Evolutionary conservation across 495 filamentous ascomycete genomes (phyloP).

Genomic region (Aspergillus nidulans): DNA sequence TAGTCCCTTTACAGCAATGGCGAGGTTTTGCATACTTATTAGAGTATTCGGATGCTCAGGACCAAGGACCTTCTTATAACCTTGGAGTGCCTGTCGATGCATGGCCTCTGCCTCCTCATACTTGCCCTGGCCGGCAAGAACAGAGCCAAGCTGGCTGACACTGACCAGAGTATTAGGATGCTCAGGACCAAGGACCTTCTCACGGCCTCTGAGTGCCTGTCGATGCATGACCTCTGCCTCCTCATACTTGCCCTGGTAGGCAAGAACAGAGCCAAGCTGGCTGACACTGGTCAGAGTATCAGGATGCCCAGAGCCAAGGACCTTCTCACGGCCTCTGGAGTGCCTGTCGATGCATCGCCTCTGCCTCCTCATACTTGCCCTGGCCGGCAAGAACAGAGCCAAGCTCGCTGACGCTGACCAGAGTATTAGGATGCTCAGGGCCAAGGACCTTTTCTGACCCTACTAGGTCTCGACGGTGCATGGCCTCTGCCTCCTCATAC

Average conservation of each 20-base stretch:
- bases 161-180: too few relatives aligned
- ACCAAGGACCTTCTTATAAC: background rate
- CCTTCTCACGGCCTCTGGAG: constrained; percentile 4
- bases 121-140: background rate
- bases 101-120: background rate
- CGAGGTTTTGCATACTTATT: background rate
- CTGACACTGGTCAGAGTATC: background rate
- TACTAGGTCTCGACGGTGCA: too few relatives aligned
- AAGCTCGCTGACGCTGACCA: too few relatives aligned
- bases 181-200: too few relatives aligned
- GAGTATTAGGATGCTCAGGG: background rate
- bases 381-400: background rate
- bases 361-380: background rate
- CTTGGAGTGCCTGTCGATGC: constrained; percentile 6
- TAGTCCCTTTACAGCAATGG: background rate
- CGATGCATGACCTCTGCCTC: too few relatives aligned
- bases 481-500: too few relatives aligned
- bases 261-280: too few relatives aligned
- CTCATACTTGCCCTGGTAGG: too few relatives aligned
- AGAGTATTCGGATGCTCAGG: constrained; percentile 25
- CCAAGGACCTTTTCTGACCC: too few relatives aligned
- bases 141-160: too few relatives aligned
- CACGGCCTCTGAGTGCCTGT: too few relatives aligned
- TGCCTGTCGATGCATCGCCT: background rate
- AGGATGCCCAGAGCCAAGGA: too few relatives aligned